Evolutionary conservation across 345 rosid genomes (phyloP).

Genomic region (Rhizophora mangle): DNA sequence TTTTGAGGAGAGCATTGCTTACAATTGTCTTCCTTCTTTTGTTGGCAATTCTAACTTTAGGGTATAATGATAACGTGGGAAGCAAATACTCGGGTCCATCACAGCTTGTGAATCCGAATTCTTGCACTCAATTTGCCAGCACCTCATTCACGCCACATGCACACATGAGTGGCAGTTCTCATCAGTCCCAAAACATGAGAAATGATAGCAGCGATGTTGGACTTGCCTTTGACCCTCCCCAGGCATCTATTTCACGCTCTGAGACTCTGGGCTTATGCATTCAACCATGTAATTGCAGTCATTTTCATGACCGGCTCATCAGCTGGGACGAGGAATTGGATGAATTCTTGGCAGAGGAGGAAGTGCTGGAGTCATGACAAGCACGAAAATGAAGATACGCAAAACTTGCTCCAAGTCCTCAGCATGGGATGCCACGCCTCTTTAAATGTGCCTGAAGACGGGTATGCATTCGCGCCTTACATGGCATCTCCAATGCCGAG

Average conservation of each 20-base stretch:
- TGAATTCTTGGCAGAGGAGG: slow-evolving; percentile 81
- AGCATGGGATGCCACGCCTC: slow-evolving; percentile 72
- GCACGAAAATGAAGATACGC: slow-evolving; percentile 98
- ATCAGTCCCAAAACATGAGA: slow-evolving; percentile 46
- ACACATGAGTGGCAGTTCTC: slow-evolving; percentile 43
- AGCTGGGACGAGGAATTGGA: slow-evolving; percentile 63
- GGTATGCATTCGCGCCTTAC: slow-evolving; percentile 49
- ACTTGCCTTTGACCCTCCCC: slow-evolving; percentile 77
- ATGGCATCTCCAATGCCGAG: slow-evolving; percentile 67
- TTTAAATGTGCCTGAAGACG: slow-evolving; percentile 62
- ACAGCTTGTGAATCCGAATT: slow-evolving; percentile 51
- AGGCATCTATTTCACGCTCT: slow-evolving; percentile 47
- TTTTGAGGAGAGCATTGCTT: neutral
- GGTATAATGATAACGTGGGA: slow-evolving; percentile 47
- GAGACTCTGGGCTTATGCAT: slow-evolving; percentile 40
- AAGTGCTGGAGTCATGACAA: slow-evolving; percentile 88
- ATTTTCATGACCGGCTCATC: slow-evolving; percentile 78
- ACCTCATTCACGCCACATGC: slow-evolving; percentile 40
- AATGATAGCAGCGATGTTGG: slow-evolving; percentile 44
- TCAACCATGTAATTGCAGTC: slow-evolving; percentile 47
- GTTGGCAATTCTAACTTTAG: slow-evolving; percentile 29
- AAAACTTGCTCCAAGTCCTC: slow-evolving; percentile 72
- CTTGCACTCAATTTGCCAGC: slow-evolving; percentile 44
- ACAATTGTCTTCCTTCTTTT: slow-evolving; percentile 4
- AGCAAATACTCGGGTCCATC: slow-evolving; percentile 49